These are phyloP conservation scores for Tolypocladium tundrense DNA, from an alignment of 2,329 filamentous ascomycete genomes.

Conservation along the genomic window DNA sequence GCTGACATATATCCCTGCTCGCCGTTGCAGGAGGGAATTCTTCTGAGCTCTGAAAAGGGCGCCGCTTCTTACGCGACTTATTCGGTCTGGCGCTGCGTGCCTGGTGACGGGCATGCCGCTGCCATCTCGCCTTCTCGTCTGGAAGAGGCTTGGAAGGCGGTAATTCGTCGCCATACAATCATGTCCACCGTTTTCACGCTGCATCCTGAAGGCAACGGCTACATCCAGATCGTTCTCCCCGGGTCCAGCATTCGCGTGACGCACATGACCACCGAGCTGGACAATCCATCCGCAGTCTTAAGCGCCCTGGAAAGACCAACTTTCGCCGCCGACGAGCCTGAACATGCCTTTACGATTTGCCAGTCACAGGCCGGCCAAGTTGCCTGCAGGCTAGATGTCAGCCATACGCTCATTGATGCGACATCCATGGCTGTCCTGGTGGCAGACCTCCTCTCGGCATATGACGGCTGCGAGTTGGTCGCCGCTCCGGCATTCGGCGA, in stretches of 20 bases:
- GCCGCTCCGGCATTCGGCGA: slow-evolving; percentile 1
- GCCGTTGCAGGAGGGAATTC: slow-evolving; percentile 24
- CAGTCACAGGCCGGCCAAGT: slow-evolving; percentile 5
- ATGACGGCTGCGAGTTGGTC: slow-evolving; percentile 9
- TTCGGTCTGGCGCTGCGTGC: slow-evolving; percentile 9
- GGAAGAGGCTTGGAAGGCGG: slow-evolving; percentile 6
- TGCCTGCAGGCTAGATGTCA: slow-evolving; percentile 19
- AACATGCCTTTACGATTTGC: slow-evolving; percentile 7
- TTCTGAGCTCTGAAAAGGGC: slow-evolving; percentile 18
- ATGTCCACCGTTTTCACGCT: slow-evolving; percentile 4
- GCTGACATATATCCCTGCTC: slow-evolving; percentile 22
- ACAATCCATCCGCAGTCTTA: background rate
- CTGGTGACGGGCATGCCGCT: background rate
- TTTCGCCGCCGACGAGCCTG: slow-evolving; percentile 4
- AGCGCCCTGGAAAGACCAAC: background rate
- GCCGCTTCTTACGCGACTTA: slow-evolving; percentile 7
- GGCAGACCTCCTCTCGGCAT: slow-evolving; percentile 15
- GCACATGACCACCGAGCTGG: background rate
- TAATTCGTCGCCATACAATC: slow-evolving; percentile 1
- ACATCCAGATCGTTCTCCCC: slow-evolving; percentile 6
- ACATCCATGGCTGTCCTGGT: slow-evolving; percentile 17
- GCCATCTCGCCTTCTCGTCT: slow-evolving; percentile 1
- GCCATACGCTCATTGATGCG: slow-evolving; percentile 20
- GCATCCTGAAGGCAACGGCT: slow-evolving; percentile 5
- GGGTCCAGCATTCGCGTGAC: background rate